Percentiles rank a stretch among this genome's conserved stretches.
Conservation (phyloP, 2,329 filamentous ascomycete genomes). For the Verticillium albo-atrum region DNA sequence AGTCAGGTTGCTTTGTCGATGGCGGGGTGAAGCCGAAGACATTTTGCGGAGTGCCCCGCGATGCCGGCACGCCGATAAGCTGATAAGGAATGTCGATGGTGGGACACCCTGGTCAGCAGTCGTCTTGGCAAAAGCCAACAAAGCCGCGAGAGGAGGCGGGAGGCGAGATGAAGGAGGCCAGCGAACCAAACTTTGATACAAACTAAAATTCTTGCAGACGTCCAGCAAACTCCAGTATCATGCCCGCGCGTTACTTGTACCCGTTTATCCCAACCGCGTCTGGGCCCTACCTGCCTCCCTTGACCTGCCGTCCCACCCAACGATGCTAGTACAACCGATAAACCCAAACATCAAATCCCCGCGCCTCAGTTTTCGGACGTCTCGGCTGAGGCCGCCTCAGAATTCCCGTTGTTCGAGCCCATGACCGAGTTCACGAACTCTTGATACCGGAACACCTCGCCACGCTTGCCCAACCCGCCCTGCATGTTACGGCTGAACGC, state of each 20-base stretch:
- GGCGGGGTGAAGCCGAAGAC: conserved; percentile 1
- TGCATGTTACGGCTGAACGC: conserved; percentile 68
- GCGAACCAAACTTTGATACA: not conserved
- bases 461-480: conserved; percentile 57
- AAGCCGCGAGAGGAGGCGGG: not conserved
- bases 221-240: not conserved
- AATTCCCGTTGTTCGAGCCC: conserved; percentile 41
- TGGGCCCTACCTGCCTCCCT: not conserved
- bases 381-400: conserved; percentile 23
- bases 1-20: not conserved
- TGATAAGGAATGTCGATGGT: not conserved
- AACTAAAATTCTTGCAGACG: not conserved
- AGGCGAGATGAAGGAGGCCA: not conserved
- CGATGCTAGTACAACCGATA: not conserved
- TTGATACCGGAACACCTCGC: conserved; percentile 89
- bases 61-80: not conserved
- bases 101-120: not conserved
- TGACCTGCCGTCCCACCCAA: not conserved
- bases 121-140: not conserved
- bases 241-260: not conserved
- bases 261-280: not conserved
- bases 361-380: conserved; percentile 15
- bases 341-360: conserved; percentile 1
- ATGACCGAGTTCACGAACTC: conserved; percentile 78
- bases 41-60: conserved; percentile 3